Evolutionary conservation across 2,329 filamentous ascomycete genomes (phyloP).

Genomic region (Aspergillus arachidicola): DNA sequence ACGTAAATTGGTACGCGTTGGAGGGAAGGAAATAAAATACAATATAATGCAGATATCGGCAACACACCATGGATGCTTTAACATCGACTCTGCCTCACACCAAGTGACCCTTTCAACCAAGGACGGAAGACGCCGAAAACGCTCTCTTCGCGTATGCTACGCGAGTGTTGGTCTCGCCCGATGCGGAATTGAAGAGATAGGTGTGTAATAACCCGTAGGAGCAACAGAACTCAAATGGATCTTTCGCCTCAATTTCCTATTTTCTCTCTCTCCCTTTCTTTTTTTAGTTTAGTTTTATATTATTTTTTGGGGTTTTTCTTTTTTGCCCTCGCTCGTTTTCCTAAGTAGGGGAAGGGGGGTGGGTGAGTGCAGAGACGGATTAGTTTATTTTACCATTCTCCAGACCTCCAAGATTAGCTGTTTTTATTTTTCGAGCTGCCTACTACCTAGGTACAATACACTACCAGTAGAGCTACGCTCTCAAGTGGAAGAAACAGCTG

Average conservation of each 20-base stretch:
- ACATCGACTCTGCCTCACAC: background rate
- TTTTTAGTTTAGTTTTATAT: background rate
- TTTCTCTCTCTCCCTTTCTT: conserved; percentile 11
- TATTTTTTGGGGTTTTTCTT: no score
- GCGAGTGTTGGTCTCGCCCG: conserved; percentile 2
- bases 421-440: background rate
- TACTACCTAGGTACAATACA: background rate
- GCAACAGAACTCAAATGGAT: conserved; percentile 14
- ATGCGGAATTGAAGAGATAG: conserved; percentile 15
- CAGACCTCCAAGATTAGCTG: background rate
- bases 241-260: conserved; percentile 1
- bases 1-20: background rate
- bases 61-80: background rate
- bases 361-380: background rate
- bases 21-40: background rate
- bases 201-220: background rate
- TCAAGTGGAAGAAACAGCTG: conserved; percentile 6
- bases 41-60: background rate
- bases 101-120: background rate
- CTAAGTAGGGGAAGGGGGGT: background rate
- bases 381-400: background rate
- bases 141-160: conserved; percentile 2
- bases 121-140: conserved; percentile 22
- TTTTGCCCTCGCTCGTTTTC: background rate
- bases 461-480: background rate